These are phyloP conservation scores for Fraxinus quadrangulata DNA, from an alignment of 257 asterid genomes.

Conservation along the genomic window DNA sequence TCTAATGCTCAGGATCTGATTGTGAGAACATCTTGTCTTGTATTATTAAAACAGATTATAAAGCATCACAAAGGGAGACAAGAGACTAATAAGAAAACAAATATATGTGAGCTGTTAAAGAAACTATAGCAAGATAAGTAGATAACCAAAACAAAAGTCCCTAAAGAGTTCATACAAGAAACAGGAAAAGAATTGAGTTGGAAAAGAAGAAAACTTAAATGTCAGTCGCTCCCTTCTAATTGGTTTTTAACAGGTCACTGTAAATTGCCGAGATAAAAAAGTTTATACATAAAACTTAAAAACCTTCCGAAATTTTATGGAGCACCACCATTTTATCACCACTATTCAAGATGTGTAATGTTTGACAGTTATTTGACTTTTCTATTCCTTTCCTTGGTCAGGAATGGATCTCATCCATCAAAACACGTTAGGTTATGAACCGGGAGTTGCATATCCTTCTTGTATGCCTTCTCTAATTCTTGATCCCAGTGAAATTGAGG, in stretches of 20 bases:
- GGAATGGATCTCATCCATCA: neutral
- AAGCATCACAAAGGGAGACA: neutral
- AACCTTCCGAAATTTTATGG: neutral
- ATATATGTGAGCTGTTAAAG: neutral
- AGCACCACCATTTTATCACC: neutral
- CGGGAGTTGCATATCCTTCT: neutral
- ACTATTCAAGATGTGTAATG: too few species aligned
- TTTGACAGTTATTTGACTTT: neutral
- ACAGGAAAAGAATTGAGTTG: neutral
- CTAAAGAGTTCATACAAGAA: neutral
- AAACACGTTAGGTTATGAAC: neutral
- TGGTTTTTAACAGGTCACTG: neutral
- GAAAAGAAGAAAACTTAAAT: too few species aligned
- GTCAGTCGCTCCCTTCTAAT: neutral
- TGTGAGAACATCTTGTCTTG: constrained; percentile 12
- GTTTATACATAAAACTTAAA: too few species aligned
- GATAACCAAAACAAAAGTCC: neutral
- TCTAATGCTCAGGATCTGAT: neutral
- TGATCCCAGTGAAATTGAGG: too few species aligned
- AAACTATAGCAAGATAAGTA: too few species aligned
- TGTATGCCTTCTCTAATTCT: neutral
- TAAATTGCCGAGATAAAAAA: too few species aligned
- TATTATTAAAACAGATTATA: neutral
- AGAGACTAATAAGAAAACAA: neutral
- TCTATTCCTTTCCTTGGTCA: neutral